These are phyloP conservation scores for Ustilago trichophora DNA, from an alignment of 1,284 basidiomycete genomes.

Conservation along the genomic window DNA sequence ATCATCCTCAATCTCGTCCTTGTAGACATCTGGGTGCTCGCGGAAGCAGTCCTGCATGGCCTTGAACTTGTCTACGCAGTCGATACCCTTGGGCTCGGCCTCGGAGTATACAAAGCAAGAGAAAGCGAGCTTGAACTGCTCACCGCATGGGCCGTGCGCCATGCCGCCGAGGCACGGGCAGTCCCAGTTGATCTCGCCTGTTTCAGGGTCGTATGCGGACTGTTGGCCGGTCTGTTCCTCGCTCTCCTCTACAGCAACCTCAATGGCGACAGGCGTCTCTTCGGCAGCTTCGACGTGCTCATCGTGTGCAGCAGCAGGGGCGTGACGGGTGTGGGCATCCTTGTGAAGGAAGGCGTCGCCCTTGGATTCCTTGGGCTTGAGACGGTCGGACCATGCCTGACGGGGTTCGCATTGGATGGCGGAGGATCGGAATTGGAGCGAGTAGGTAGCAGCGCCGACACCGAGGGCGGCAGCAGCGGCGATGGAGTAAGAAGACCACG, in stretches of 20 bases:
- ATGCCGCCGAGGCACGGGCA: slow-evolving; percentile 88
- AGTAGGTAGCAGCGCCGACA: slow-evolving; percentile 22
- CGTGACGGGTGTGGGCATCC: slow-evolving; percentile 21
- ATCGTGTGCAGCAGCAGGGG: slow-evolving; percentile 13
- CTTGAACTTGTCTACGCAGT: slow-evolving; percentile 98
- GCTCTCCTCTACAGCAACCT: slow-evolving; percentile 45
- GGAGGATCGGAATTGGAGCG: slow-evolving; percentile 10
- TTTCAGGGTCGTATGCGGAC: slow-evolving; percentile 82
- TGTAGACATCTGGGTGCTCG: slow-evolving; percentile 92
- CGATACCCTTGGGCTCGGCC: slow-evolving; percentile 94
- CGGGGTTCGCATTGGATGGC: slow-evolving; percentile 33
- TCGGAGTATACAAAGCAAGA: slow-evolving; percentile 96
- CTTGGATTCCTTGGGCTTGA: slow-evolving; percentile 39
- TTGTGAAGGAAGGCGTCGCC: slow-evolving; percentile 36
- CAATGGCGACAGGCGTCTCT: slow-evolving; percentile 43
- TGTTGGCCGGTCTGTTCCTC: slow-evolving; percentile 55
- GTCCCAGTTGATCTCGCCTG: slow-evolving; percentile 72
- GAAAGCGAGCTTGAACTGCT: slow-evolving; percentile 93
- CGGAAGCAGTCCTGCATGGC: slow-evolving; percentile 98
- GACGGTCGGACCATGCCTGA: slow-evolving; percentile 25
- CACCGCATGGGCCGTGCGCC: slow-evolving; percentile 95
- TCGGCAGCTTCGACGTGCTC: slow-evolving; percentile 24
- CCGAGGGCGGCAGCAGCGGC: slow-evolving; percentile 15
- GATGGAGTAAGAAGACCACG: slow-evolving; percentile 11
- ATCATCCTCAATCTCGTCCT: slow-evolving; percentile 72